phyloP scores from a whole-genome alignment of 1,139 yeast genomes.

The Pneumocystis canis region DNA sequence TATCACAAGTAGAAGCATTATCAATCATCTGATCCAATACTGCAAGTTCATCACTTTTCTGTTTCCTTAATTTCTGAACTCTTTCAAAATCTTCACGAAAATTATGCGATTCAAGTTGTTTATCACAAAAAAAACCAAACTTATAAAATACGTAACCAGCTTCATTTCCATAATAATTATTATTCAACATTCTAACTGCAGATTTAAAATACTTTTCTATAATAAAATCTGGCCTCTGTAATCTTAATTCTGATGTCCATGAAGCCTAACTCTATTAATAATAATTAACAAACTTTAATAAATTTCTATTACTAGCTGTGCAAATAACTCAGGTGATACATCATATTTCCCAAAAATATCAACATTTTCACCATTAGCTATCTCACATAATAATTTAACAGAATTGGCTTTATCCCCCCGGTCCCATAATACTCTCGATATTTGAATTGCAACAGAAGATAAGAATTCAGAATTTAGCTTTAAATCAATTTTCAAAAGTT shows the following conservation, averaged over 20 bases:
- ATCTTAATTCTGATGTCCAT: constrained; percentile 60
- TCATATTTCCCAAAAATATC: not conserved
- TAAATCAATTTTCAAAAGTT: not conserved
- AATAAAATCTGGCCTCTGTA: constrained; percentile 47
- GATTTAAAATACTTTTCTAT: constrained; percentile 43
- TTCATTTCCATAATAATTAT: constrained; percentile 18
- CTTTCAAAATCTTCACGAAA: constrained; percentile 33
- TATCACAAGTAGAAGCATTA: not conserved
- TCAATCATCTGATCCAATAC: not conserved
- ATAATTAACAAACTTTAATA: not conserved
- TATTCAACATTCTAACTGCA: constrained; percentile 21
- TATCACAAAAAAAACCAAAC: constrained; percentile 65
- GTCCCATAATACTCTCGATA: constrained; percentile 8
- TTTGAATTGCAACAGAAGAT: not conserved
- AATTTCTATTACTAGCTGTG: constrained; percentile 19
- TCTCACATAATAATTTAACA: constrained; percentile 1
- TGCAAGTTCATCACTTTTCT: not conserved
- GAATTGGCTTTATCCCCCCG: constrained; percentile 3
- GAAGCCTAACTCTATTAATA: constrained; percentile 21
- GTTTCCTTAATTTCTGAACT: not conserved
- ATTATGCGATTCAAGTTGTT: constrained; percentile 38
- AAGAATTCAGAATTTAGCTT: not conserved
- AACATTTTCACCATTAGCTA: not conserved
- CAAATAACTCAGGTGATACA: not conserved
- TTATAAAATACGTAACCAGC: constrained; percentile 38